Evolutionary conservation across 2,329 filamentous ascomycete genomes (phyloP).

Genomic region (Aspergillus ibericus): DNA sequence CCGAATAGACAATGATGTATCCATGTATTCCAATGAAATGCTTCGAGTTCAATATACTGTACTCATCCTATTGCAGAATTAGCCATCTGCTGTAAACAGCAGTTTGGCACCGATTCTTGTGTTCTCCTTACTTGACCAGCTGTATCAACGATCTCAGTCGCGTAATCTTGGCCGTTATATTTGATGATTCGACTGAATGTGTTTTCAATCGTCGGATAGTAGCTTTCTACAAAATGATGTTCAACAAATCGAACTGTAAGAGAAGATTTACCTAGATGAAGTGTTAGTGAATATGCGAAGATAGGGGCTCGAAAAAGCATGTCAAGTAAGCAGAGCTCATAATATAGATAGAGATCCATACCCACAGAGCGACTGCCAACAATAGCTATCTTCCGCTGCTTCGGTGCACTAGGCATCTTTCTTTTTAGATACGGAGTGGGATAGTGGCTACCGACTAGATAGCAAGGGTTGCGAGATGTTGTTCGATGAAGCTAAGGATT

Average conservation of each 20-base stretch:
- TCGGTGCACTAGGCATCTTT: slow-evolving; percentile 68
- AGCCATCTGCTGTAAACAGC: slow-evolving; percentile 4
- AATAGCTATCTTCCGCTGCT: slow-evolving; percentile 93
- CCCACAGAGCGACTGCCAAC: slow-evolving; percentile 91
- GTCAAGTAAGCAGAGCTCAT: background rate
- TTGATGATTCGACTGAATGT: slow-evolving; percentile 96
- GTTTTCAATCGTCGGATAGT: slow-evolving; percentile 99
- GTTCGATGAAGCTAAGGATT: background rate
- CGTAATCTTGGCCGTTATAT: slow-evolving; percentile 87
- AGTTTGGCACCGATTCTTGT: background rate
- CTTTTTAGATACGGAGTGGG: slow-evolving; percentile 1
- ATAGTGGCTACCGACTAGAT: background rate
- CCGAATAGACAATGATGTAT: slow-evolving; percentile 98
- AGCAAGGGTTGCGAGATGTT: background rate
- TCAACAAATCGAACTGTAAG: slow-evolving; percentile 97
- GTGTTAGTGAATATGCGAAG: slow-evolving; percentile 11
- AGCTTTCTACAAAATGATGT: slow-evolving; percentile 96
- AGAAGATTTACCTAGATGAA: slow-evolving; percentile 80
- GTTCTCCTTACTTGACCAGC: slow-evolving; percentile 73
- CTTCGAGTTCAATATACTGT: slow-evolving; percentile 96
- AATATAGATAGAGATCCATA: slow-evolving; percentile 45
- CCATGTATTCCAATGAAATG: slow-evolving; percentile 99
- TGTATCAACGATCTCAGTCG: slow-evolving; percentile 97
- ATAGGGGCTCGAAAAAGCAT: background rate
- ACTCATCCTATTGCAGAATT: slow-evolving; percentile 71